These are phyloP conservation scores for Phytophthora pluvialis DNA, from an alignment of 352 stramenopile species.

Conservation along the genomic window DNA sequence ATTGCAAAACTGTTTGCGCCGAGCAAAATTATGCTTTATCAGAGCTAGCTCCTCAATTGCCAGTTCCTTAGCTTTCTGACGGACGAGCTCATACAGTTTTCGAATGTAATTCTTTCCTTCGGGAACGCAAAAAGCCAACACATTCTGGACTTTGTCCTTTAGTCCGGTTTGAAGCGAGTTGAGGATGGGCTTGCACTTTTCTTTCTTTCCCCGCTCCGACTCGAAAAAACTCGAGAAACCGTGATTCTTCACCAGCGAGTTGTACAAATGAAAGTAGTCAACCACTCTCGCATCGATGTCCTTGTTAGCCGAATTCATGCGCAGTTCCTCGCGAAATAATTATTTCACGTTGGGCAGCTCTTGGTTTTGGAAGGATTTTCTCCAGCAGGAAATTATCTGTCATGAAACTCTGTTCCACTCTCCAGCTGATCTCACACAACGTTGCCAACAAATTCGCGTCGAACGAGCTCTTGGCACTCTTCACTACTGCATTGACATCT, in stretches of 20 bases:
- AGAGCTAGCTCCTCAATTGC: conserved; percentile 10
- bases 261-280: background rate
- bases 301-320: conserved; percentile 4
- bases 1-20: background rate
- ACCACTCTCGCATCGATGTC: conserved; percentile 15
- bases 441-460: conserved; percentile 17
- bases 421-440: conserved; percentile 19
- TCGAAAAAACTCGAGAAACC: background rate
- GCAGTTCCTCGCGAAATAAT: conserved; percentile 1
- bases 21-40: background rate
- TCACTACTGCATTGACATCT: conserved; percentile 11
- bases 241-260: background rate
- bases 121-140: background rate
- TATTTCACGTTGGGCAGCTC: conserved; percentile 16
- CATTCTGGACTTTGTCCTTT: background rate
- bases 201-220: background rate
- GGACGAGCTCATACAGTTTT: conserved; percentile 16
- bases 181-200: background rate
- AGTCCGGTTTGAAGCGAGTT: background rate
- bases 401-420: conserved; percentile 7
- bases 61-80: conserved; percentile 2
- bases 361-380: conserved; percentile 16
- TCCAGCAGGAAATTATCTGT: conserved; percentile 15
- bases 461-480: conserved; percentile 24
- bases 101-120: conserved; percentile 2